Percentiles rank a stretch among this genome's conserved stretches.
Evolutionary conservation across 805 yeast genomes (phyloP).

Genomic region (Saccharomycodes ludwigii): DNA sequence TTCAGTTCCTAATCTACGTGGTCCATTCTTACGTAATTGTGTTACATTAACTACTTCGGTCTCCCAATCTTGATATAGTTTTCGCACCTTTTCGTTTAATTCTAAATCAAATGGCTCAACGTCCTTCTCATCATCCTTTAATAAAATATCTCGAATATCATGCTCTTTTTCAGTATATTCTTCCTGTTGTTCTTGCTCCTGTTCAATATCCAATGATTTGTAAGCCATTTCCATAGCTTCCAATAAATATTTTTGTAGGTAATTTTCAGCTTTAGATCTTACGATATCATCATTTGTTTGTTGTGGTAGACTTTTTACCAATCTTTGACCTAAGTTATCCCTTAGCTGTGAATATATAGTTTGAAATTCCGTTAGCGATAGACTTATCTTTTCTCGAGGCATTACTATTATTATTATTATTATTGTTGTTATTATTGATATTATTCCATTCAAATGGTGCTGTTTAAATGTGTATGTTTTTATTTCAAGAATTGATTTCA

Average conservation of each 20-base stretch:
- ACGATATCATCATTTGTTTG: constrained; percentile 10
- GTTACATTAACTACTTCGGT: constrained; percentile 47
- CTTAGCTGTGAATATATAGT: constrained; percentile 19
- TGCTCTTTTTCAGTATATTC: constrained; percentile 3
- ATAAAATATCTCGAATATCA: constrained; percentile 12
- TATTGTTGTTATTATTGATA: too few species aligned
- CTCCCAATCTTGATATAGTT: constrained; percentile 47
- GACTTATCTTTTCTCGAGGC: constrained; percentile 13
- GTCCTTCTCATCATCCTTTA: constrained; percentile 16
- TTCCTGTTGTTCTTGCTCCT: constrained; percentile 14
- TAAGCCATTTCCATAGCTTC: constrained; percentile 39
- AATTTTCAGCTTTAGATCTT: constrained; percentile 14
- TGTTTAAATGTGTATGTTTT: too few species aligned
- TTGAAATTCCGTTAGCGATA: constrained; percentile 17
- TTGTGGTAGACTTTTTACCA: constrained; percentile 12
- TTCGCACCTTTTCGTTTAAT: constrained; percentile 46
- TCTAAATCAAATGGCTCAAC: constrained; percentile 63
- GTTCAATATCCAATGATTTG: constrained; percentile 42
- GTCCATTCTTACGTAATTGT: constrained; percentile 40
- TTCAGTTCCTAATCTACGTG: constrained; percentile 27
- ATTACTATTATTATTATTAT: too few species aligned
- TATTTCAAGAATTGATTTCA: too few species aligned
- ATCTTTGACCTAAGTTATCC: constrained; percentile 14
- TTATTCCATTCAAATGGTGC: too few species aligned
- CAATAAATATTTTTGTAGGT: constrained; percentile 14